A percentile compares a stretch with the other conserved stretches of the same genome.
These are phyloP conservation scores for Anastatica hierochuntica DNA, from an alignment of 345 rosid species.

Conservation along the genomic window DNA sequence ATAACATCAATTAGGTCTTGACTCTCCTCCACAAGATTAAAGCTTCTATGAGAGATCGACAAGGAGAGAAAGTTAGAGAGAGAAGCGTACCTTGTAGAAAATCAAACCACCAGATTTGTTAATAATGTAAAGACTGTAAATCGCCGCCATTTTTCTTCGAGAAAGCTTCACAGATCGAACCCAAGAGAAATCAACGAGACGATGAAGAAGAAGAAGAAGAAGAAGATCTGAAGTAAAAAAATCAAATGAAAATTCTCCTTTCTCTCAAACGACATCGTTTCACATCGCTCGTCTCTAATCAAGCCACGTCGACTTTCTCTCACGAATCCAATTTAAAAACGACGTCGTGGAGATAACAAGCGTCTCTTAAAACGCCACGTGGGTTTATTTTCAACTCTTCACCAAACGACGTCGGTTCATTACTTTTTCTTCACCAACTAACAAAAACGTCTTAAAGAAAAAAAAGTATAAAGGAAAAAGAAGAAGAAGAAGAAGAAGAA, in stretches of 20 bases:
- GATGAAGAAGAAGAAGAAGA: not conserved
- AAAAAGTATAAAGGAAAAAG: constrained; percentile 6
- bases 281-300: no score
- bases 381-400: not conserved
- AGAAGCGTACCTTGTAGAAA: constrained; percentile 56
- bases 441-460: constrained; percentile 16
- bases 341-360: constrained; percentile 1
- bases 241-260: not conserved
- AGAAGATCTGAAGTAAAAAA: not conserved
- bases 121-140: constrained; percentile 74
- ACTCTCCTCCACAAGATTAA: not conserved
- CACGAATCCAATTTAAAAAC: not conserved
- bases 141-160: constrained; percentile 49
- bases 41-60: not conserved
- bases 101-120: constrained; percentile 89
- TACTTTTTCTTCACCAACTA: constrained; percentile 10
- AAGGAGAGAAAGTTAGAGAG: not conserved
- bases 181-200: constrained; percentile 2
- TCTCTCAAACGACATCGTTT: not conserved
- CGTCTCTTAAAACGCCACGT: constrained; percentile 24
- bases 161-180: constrained; percentile 9
- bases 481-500: not conserved
- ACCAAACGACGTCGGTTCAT: constrained; percentile 15
- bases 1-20: not conserved
- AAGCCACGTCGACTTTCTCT: not conserved